Conservation (phyloP, 208 protist species). For the Leishmania gerbilli region DNA sequence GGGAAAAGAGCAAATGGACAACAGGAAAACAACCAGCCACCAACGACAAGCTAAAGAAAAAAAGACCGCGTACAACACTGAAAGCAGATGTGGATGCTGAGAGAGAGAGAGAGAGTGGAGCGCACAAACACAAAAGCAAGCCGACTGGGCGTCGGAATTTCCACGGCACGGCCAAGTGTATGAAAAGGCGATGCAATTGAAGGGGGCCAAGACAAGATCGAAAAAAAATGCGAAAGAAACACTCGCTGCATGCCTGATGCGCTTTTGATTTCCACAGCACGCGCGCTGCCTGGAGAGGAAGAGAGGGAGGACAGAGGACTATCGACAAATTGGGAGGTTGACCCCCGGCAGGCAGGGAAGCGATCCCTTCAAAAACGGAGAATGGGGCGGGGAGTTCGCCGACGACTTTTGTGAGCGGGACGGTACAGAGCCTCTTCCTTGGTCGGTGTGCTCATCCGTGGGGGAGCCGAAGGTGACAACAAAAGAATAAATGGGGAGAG, state of each 20-base stretch:
- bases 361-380: neutral
- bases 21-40: neutral
- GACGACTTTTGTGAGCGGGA: neutral
- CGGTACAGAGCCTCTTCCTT: neutral
- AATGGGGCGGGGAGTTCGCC: neutral
- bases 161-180: neutral
- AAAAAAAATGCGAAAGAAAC: slow-evolving; percentile 9
- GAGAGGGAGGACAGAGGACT: neutral
- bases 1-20: neutral
- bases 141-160: neutral
- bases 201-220: neutral
- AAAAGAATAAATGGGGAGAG: neutral
- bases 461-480: neutral
- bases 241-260: neutral
- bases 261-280: neutral
- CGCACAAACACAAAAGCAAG: too few species aligned
- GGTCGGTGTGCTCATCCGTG: neutral
- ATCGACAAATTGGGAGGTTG: neutral
- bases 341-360: neutral
- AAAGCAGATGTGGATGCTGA: neutral
- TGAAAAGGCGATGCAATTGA: neutral
- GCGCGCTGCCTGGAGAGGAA: neutral
- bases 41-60: neutral
- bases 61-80: neutral
- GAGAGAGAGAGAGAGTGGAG: neutral